A percentile compares a stretch with the other conserved stretches of the same genome.
These are phyloP conservation scores for Nannizziopsis arthrosporioides DNA, from an alignment of 2,329 filamentous ascomycete species.

Conservation along the genomic window DNA sequence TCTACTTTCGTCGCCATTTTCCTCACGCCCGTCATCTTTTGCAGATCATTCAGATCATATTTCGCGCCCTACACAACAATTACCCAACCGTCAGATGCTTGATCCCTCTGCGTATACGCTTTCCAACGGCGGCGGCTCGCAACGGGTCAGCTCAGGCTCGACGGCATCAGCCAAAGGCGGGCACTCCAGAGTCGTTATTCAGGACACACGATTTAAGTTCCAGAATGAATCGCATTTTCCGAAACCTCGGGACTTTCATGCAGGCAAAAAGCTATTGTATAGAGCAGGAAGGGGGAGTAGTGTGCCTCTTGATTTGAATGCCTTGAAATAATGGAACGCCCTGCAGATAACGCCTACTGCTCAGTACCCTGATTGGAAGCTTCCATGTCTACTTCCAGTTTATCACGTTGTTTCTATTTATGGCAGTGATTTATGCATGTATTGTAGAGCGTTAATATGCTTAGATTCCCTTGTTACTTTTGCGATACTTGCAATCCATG, in stretches of 20 bases:
- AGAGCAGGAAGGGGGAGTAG: conserved; percentile 85
- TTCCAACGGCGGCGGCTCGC: conserved; percentile 44
- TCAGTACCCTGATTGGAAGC: too few species aligned
- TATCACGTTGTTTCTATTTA: neutral
- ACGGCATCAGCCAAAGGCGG: conserved; percentile 13
- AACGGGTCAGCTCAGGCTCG: conserved; percentile 20
- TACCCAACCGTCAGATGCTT: conserved; percentile 49
- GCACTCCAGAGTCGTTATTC: conserved; percentile 40
- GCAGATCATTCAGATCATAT: conserved; percentile 14
- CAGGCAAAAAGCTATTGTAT: conserved; percentile 60
- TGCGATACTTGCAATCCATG: too few species aligned
- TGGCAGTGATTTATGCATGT: neutral
- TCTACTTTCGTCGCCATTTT: conserved; percentile 25
- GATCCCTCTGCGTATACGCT: conserved; percentile 69
- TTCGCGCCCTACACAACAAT: conserved; percentile 34
- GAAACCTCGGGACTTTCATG: conserved; percentile 68
- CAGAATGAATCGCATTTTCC: conserved; percentile 71
- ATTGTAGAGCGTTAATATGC: conserved; percentile 5
- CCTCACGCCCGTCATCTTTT: conserved; percentile 33
- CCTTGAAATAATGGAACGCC: conserved; percentile 29
- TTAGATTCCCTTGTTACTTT: too few species aligned
- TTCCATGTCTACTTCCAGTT: neutral
- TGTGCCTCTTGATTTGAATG: conserved; percentile 73
- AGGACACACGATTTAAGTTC: conserved; percentile 78
- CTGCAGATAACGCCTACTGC: neutral